Evolutionary conservation across 73 alveolate species (phyloP), one percentile per base, ranked within the genome.

Genomic region (Paramecium sexaurelia): DNA sequence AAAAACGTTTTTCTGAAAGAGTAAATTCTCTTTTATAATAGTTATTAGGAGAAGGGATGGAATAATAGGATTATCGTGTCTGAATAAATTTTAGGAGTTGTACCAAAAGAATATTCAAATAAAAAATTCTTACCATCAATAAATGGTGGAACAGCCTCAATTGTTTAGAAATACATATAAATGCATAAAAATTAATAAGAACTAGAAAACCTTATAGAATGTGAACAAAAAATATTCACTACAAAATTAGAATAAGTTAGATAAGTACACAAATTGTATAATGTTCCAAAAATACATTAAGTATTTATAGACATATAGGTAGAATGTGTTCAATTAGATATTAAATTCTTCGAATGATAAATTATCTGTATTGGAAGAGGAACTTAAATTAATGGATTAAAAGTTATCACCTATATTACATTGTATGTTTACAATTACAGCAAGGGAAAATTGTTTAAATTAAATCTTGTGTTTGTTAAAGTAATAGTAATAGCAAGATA

Each of bases 361-460:
- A 36, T 33, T 73, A 33, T 13, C 24, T 8, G 13, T 36, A 13
- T 36, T 73, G 35, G 87, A 73, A 20, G 57, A 73, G 24, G 87
- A 73, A 73, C 36, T 73, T 27, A 36, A 33, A 6, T 39, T 73
- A 33, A 27, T 73, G 87, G 87, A 73, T 73, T 1, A 73, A 32
- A 73, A 73, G 26, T 73, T 73, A 73, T 73, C 87, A 2, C 87
- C 87, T 4, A 73, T 73, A 15, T 36, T 27, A 36, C 57, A 73
- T 36, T 73, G 87, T 17, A 73, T 39, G 57, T 73, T 73, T 39
- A 39, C 87, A 27, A 73, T 73, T 13, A 27, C 43, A 19, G 87
- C 87, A 33, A 11, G 87, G 35, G 87, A 73, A n/a, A 73, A 73
- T 22, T 73, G 87, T 36, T 73, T 73, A 19, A 73, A 73, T 20